Conservation (phyloP, 2,329 filamentous ascomycete species). For the Ceratocystis ficicola region DNA sequence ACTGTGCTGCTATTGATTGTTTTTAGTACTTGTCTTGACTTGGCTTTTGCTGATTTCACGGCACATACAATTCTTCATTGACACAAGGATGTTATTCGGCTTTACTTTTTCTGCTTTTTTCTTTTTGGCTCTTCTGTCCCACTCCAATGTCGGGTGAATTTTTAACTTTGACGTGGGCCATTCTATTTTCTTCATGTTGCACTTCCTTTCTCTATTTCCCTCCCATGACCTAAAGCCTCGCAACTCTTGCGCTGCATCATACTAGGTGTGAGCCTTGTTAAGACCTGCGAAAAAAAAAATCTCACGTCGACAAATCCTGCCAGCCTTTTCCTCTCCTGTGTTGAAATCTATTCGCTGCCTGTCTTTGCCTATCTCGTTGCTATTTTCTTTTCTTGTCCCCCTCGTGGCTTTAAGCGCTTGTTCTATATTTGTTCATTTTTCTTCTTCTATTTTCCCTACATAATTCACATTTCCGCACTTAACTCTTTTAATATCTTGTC, state of each 20-base stretch:
- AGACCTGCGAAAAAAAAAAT: constrained; percentile 3
- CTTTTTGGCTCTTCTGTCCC: not conserved
- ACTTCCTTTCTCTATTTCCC: not conserved
- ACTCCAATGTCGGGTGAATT: not conserved
- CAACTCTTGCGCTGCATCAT: not conserved
- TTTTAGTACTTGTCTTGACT: not conserved
- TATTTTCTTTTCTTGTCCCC: not conserved
- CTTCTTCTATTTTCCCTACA: not conserved
- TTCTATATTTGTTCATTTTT: not conserved
- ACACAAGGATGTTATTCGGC: not conserved
- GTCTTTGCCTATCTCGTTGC: not conserved
- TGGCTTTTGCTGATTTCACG: not conserved
- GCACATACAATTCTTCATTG: not conserved
- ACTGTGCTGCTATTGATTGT: not conserved
- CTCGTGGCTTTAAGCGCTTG: constrained; percentile 2
- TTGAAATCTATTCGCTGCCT: not conserved
- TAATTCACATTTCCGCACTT: not conserved
- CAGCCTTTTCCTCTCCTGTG: not conserved
- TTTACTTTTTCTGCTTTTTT: not conserved
- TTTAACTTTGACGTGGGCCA: not conserved
- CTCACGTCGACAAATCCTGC: not conserved
- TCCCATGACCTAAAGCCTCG: not conserved
- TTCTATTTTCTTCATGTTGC: not conserved
- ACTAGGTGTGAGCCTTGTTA: not conserved
- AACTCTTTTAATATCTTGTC: not conserved